Conservation (phyloP, 169 alveolate species). For the Ichthyophthirius multifiliis region DNA sequence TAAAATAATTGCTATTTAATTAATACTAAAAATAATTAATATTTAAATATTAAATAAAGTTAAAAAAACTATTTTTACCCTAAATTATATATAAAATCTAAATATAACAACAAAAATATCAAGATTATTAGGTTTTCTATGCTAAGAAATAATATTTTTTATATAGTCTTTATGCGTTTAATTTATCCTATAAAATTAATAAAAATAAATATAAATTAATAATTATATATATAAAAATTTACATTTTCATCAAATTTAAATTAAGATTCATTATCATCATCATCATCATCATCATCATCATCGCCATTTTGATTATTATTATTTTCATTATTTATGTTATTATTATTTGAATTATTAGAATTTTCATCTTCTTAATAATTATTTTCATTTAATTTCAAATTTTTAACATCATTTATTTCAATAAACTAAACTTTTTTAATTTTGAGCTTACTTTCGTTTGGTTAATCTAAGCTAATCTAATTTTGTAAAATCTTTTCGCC, state of each 20-base stretch:
- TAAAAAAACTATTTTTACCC: too few relatives aligned
- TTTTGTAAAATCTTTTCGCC: conserved; percentile 28
- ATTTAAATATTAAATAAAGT: too few relatives aligned
- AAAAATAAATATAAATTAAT: background rate
- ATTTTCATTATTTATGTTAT: background rate
- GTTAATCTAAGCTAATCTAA: background rate
- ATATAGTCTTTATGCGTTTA: background rate
- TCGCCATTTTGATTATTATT: background rate
- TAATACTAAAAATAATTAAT: too few relatives aligned
- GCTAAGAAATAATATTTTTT: background rate
- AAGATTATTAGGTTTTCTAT: too few relatives aligned
- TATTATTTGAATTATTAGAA: background rate
- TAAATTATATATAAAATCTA: too few relatives aligned
- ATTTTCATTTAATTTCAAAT: too few relatives aligned
- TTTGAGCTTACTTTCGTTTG: background rate
- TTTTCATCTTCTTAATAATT: too few relatives aligned
- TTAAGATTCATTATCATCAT: background rate
- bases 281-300: background rate
- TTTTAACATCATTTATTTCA: background rate
- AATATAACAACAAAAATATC: too few relatives aligned
- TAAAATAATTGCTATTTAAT: too few relatives aligned
- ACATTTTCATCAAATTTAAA: background rate
- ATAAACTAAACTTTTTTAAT: background rate
- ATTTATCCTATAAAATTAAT: background rate
- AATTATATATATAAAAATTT: background rate